Evolutionary conservation across 306 rosid genomes (phyloP).

Genomic region (Heteromeles arbutifolia): DNA sequence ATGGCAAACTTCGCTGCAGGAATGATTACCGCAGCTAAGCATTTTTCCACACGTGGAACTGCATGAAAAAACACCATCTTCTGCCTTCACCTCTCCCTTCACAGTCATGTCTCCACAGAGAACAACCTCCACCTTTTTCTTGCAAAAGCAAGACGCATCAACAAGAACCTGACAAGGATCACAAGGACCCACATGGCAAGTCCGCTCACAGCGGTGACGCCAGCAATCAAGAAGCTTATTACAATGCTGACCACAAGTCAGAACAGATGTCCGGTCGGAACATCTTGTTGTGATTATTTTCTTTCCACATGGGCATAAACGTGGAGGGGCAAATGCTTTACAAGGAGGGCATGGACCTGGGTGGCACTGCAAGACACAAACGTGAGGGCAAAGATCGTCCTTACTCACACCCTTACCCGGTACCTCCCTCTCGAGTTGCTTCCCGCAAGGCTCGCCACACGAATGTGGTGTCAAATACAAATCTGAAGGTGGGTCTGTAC

Average conservation of each 20-base stretch:
- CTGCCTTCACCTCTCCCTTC: slow-evolving; percentile 63
- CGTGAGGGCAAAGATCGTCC: slow-evolving; percentile 82
- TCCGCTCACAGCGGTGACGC: slow-evolving; percentile 61
- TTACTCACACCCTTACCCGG: slow-evolving; percentile 34
- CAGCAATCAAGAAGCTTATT: slow-evolving; percentile 67
- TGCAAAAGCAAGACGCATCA: slow-evolving; percentile 77
- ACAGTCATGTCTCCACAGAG: slow-evolving; percentile 69
- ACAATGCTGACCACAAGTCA: slow-evolving; percentile 81
- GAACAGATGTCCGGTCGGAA: slow-evolving; percentile 66
- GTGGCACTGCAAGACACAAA: slow-evolving; percentile 93
- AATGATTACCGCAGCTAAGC: slow-evolving; percentile 69
- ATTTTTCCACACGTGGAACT: slow-evolving; percentile 53
- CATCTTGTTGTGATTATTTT: slow-evolving; percentile 73
- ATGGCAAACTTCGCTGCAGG: slow-evolving; percentile 63
- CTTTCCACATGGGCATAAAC: slow-evolving; percentile 86
- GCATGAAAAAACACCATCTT: slow-evolving; percentile 72
- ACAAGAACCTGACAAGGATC: slow-evolving; percentile 61
- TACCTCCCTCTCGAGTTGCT: slow-evolving; percentile 64
- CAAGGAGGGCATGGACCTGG: slow-evolving; percentile 99
- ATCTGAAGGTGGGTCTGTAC: slow-evolving; percentile 87
- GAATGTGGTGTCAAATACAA: slow-evolving; percentile 91
- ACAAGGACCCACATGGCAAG: slow-evolving; percentile 82
- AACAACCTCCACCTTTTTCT: slow-evolving; percentile 44
- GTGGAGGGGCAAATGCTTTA: slow-evolving; percentile 78
- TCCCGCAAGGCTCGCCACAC: slow-evolving; percentile 88